phyloP scores from a whole-genome alignment of 1,284 basidiomycete species.

The Microbotryomycetes sp. region DNA sequence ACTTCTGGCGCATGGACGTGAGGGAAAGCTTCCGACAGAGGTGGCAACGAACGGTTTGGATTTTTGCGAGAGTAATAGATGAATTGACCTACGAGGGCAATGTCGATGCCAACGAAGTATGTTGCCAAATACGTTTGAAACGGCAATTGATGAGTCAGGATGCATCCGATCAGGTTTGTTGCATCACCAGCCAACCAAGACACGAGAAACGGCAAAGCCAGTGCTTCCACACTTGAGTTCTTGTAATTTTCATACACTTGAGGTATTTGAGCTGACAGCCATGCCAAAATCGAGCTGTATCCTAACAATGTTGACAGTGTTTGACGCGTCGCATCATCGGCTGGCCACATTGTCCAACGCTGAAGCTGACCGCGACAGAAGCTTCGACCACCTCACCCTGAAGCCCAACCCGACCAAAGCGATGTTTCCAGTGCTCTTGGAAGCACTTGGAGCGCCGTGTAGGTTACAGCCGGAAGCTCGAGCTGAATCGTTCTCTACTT shows the following conservation, averaged over 20 bases:
- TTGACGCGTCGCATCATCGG: not conserved
- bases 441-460: too few relatives aligned
- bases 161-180: conserved; percentile 77
- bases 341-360: too few relatives aligned
- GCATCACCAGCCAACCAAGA: conserved; percentile 87
- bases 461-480: too few relatives aligned
- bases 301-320: conserved; percentile 14
- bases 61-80: conserved; percentile 55
- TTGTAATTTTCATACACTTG: conserved; percentile 72
- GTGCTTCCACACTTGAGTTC: conserved; percentile 62
- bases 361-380: too few relatives aligned
- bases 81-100: conserved; percentile 45
- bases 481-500: too few relatives aligned
- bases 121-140: conserved; percentile 88
- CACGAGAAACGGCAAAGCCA: conserved; percentile 78
- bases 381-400: too few relatives aligned
- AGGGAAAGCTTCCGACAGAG: conserved; percentile 27
- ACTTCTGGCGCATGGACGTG: conserved; percentile 21
- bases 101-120: conserved; percentile 67
- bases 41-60: conserved; percentile 13
- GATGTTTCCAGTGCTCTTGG: too few relatives aligned
- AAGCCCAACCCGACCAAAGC: too few relatives aligned
- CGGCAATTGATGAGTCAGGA: conserved; percentile 84
- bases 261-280: conserved; percentile 85
- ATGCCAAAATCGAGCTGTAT: conserved; percentile 64